These are phyloP conservation scores for Arthrobotrys musiformis DNA, from an alignment of 2,329 filamentous ascomycete species.

Conservation along the genomic window DNA sequence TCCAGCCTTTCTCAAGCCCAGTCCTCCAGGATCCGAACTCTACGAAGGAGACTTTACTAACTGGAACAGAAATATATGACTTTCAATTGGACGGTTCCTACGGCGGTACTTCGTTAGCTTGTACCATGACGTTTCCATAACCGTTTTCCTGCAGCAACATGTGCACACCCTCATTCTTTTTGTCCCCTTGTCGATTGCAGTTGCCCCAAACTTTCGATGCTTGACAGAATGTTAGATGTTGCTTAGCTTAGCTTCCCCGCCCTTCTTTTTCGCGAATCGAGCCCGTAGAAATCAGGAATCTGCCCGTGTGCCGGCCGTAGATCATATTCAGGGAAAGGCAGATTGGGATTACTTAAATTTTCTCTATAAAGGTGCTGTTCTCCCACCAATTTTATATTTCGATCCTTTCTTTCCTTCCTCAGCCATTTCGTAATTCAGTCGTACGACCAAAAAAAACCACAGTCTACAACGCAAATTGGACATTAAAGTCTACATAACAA, in stretches of 20 bases:
- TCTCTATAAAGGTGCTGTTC: slow-evolving; percentile 24
- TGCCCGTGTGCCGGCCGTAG: slow-evolving; percentile 16
- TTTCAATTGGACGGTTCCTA: slow-evolving; percentile 29
- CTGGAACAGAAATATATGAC: neutral
- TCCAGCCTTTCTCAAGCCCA: neutral
- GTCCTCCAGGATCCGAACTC: neutral
- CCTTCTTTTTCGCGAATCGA: slow-evolving; percentile 34
- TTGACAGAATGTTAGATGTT: slow-evolving; percentile 6
- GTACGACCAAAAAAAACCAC: slow-evolving; percentile 12
- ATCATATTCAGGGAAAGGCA: slow-evolving; percentile 16
- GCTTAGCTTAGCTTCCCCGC: neutral
- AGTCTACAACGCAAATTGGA: slow-evolving; percentile 29
- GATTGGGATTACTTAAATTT: neutral
- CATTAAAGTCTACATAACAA: neutral
- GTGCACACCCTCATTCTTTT: slow-evolving; percentile 44
- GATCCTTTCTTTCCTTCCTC: neutral
- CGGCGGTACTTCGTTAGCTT: slow-evolving; percentile 9
- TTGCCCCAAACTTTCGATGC: slow-evolving; percentile 14
- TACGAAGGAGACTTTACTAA: neutral
- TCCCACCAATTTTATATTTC: neutral
- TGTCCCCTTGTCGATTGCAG: neutral
- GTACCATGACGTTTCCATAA: slow-evolving; percentile 51
- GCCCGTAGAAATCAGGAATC: slow-evolving; percentile 38
- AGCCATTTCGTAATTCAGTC: neutral
- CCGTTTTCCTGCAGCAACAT: slow-evolving; percentile 49